These are phyloP conservation scores for Tylopilus felleus DNA, from an alignment of 768 basidiomycete species.

Conservation along the genomic window DNA sequence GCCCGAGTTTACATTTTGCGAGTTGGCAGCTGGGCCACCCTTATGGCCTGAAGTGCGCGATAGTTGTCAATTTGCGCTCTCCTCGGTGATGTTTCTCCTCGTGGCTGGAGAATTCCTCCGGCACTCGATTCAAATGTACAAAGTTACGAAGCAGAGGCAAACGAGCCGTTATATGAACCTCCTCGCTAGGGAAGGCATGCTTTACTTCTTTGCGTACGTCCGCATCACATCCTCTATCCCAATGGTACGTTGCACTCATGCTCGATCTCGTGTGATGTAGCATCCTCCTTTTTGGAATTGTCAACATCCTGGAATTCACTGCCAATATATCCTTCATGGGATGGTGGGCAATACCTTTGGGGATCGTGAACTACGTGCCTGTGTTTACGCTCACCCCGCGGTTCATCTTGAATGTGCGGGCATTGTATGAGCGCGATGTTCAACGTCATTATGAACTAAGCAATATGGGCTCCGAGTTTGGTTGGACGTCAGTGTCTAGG, in stretches of 20 bases:
- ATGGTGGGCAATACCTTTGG: not conserved
- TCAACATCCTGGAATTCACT: not conserved
- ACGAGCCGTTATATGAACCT: not conserved
- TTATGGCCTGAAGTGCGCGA: not conserved
- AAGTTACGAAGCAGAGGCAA: not conserved
- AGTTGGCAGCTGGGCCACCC: too few species aligned
- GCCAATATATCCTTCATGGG: not conserved
- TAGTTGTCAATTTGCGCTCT: not conserved
- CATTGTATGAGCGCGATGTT: not conserved
- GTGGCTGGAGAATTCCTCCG: not conserved
- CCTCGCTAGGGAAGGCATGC: not conserved
- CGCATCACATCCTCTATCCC: not conserved
- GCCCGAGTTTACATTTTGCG: too few species aligned
- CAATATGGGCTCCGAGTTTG: not conserved
- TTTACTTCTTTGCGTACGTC: constrained; percentile 10
- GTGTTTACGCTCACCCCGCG: constrained; percentile 6
- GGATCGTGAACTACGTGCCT: not conserved
- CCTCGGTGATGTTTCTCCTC: not conserved
- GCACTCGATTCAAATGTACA: not conserved
- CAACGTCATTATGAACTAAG: too few species aligned
- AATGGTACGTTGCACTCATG: not conserved
- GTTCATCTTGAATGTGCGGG: constrained; percentile 5
- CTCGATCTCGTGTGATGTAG: not conserved
- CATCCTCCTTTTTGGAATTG: not conserved
- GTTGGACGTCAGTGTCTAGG: not conserved